Percentiles rank a stretch among this genome's conserved stretches.
These are phyloP conservation scores for Monosporascus cannonballus DNA, from an alignment of 2,329 filamentous ascomycete species.

Conservation along the genomic window DNA sequence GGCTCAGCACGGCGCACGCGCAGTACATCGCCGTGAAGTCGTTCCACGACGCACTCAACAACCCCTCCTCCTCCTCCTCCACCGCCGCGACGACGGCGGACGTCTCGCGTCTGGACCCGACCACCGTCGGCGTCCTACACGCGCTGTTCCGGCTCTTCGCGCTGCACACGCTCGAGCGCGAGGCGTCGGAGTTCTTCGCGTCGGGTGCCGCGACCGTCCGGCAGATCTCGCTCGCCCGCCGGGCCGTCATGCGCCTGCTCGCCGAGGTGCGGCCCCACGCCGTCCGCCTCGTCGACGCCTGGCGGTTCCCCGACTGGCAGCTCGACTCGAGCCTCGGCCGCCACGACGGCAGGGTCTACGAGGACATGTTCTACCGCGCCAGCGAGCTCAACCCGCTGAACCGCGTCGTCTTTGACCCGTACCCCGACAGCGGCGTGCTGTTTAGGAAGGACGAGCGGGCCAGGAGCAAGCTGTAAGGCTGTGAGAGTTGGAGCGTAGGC, in stretches of 20 bases:
- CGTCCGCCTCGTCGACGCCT: slow-evolving; percentile 63
- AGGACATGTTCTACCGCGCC: slow-evolving; percentile 69
- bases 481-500: no score
- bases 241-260: slow-evolving; percentile 62
- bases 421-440: slow-evolving; percentile 55
- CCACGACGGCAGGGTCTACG: slow-evolving; percentile 69
- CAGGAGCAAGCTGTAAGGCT: slow-evolving; percentile 43
- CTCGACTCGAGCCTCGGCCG: slow-evolving; percentile 66
- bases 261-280: slow-evolving; percentile 70
- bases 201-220: slow-evolving; percentile 62
- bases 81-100: background rate
- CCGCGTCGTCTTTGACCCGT: slow-evolving; percentile 64
- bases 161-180: slow-evolving; percentile 56
- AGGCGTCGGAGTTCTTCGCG: slow-evolving; percentile 68
- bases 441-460: slow-evolving; percentile 52
- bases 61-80: slow-evolving; percentile 35
- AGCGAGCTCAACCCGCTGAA: slow-evolving; percentile 70
- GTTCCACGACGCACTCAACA: slow-evolving; percentile 45
- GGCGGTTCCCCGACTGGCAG: slow-evolving; percentile 75
- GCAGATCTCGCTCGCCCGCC: slow-evolving; percentile 64
- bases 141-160: slow-evolving; percentile 80
- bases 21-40: slow-evolving; percentile 76
- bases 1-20: slow-evolving; percentile 66
- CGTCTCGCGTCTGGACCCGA: slow-evolving; percentile 38
- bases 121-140: slow-evolving; percentile 54